Evolutionary conservation across 257 asterid genomes (phyloP).

Genomic region (Plectranthus barbatus): DNA sequence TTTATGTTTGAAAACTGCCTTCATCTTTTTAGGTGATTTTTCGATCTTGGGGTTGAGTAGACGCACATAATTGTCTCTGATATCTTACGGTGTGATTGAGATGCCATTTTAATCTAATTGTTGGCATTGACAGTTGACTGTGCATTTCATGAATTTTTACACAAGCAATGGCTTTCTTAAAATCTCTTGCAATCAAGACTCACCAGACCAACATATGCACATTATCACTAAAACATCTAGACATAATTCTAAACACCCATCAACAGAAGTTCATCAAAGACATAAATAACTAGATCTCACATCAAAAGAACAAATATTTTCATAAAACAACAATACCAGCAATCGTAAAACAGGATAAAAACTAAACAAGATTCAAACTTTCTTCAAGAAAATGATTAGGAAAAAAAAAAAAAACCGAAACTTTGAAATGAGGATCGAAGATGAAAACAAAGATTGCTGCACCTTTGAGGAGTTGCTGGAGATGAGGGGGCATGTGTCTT

Average conservation of each 20-base stretch:
- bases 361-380: constrained; percentile 10
- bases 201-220: constrained; percentile 1
- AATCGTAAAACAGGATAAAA: not conserved
- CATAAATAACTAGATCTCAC: constrained; percentile 14
- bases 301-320: not conserved
- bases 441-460: not conserved
- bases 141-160: constrained; percentile 20
- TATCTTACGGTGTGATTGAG: not conserved
- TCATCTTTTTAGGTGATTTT: not conserved
- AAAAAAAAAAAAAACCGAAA: not conserved
- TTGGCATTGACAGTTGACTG: not conserved
- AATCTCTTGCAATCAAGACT: constrained; percentile 89
- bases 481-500: not conserved
- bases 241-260: constrained; percentile 18
- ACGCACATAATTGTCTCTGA: not conserved
- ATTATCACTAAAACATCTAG: not conserved
- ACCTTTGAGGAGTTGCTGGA: not conserved
- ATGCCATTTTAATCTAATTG: not conserved
- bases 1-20: not conserved
- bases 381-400: not conserved
- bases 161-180: constrained; percentile 77
- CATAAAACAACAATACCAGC: constrained; percentile 10
- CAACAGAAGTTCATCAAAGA: not conserved
- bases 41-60: not conserved
- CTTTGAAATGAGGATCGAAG: not conserved